Evolutionary conservation across 345 rosid species (phyloP), one percentile per base, ranked within the genome.

Genomic region (Hypericum perforatum): DNA sequence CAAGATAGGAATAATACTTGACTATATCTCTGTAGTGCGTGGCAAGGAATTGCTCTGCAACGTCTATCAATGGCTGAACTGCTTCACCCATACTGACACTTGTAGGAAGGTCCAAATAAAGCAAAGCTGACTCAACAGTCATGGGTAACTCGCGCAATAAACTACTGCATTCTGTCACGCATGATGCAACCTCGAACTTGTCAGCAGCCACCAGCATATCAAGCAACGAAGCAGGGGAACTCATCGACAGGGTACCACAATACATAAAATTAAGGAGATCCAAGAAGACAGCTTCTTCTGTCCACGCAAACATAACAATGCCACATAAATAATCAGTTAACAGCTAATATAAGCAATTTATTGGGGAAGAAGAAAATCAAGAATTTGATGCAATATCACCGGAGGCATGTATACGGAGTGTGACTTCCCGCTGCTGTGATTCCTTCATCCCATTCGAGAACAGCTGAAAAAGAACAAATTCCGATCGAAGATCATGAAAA

Each of bases 401-500:
- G 43, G 89, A 82, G 58, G 75, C 84, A 67, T 80, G 78, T 70
- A 90, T 84, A 11, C 63, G 56, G 56, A 90, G 69, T 39, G 89
- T 84, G 8, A 81, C 65, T 47, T 75, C 78, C 44, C 85, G 82
- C 70, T 80, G 84, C 54, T 79, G 79, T 0, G 87, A 79, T 61
- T 86, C 91, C 47, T 63, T 74, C 89, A 84, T 86, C 53, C 92
- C 94, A 67, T 84, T 86, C 36, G 85, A 86, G 65, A 86, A 79
- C 52, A 90, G 68, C 95, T 89, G 67, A 13, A 58, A 47, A 39
- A 40, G 11, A 16, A 40, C 16, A 5, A 32, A 7, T 10, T 7
- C 32, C 52, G 38, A 11, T 48, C 43, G 12, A 11, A 41, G 22
- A 8, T 11, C 38, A 36, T 1, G 45, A 39, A 8, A 37, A 8